Conservation (phyloP, 768 basidiomycete species). For the Melanogaster broomeanus region DNA sequence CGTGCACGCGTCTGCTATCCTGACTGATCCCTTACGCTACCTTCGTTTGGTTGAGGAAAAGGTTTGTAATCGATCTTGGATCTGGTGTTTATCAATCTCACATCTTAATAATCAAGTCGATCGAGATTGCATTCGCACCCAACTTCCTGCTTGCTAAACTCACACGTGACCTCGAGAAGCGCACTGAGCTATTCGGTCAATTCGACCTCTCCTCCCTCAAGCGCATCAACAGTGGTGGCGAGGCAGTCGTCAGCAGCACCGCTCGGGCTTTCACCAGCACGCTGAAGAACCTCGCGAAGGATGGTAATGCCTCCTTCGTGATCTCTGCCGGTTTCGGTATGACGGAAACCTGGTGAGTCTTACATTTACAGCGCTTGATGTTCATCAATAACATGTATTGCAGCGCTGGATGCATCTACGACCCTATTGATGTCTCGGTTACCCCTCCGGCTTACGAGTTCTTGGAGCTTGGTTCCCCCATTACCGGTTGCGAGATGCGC, state of each 20-base stretch:
- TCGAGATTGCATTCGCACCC: slow-evolving; percentile 37
- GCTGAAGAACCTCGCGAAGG: slow-evolving; percentile 27
- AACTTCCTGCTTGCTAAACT: slow-evolving; percentile 46
- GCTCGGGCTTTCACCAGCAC: slow-evolving; percentile 39
- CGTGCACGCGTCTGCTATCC: slow-evolving; percentile 24
- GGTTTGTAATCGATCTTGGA: slow-evolving; percentile 25
- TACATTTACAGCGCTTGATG: background rate
- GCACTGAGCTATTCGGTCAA: slow-evolving; percentile 22
- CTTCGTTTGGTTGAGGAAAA: slow-evolving; percentile 38
- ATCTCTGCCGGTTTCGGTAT: slow-evolving; percentile 39
- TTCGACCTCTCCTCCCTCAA: slow-evolving; percentile 37
- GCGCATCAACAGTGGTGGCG: slow-evolving; percentile 44
- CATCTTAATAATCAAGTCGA: slow-evolving; percentile 22
- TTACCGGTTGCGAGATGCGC: slow-evolving; percentile 37
- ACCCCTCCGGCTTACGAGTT: slow-evolving; percentile 30
- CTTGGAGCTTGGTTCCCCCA: slow-evolving; percentile 37
- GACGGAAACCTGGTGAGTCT: slow-evolving; percentile 43
- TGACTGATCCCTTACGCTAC: slow-evolving; percentile 23
- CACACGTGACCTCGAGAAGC: slow-evolving; percentile 32
- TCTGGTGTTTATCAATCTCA: slow-evolving; percentile 19
- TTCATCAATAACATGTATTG: background rate
- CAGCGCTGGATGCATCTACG: slow-evolving; percentile 44
- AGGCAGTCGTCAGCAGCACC: slow-evolving; percentile 40
- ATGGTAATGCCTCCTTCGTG: slow-evolving; percentile 10
- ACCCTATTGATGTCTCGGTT: slow-evolving; percentile 27